Percentiles rank a stretch among this genome's conserved stretches.
Evolutionary conservation across 2,329 filamentous ascomycete genomes (phyloP).

Genomic region (Aspergillus sp.): DNA sequence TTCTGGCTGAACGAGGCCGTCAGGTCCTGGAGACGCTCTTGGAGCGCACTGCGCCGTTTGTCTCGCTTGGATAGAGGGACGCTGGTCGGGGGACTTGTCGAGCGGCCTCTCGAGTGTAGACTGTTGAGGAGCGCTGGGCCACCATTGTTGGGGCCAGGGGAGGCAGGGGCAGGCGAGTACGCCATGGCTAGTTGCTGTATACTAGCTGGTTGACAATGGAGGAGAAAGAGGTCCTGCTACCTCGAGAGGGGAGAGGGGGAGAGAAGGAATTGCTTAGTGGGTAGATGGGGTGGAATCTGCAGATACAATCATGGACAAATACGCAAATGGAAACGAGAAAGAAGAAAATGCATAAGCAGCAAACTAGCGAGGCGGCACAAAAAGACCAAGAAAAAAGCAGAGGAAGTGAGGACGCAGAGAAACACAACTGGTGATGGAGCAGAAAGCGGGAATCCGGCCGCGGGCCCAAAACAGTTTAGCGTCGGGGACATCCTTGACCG

Average conservation of each 20-base stretch:
- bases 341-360: constrained; percentile 4
- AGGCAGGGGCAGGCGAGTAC: constrained; percentile 39
- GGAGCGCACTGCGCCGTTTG: constrained; percentile 79
- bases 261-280: neutral
- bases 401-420: constrained; percentile 12
- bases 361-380: neutral
- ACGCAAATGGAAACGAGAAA: neutral
- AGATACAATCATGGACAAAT: neutral
- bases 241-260: neutral
- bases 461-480: constrained; percentile 20
- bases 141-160: constrained; percentile 25
- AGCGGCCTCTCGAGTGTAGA: constrained; percentile 25
- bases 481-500: constrained; percentile 19
- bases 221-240: constrained; percentile 1
- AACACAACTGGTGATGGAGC: constrained; percentile 19
- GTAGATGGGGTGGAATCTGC: neutral
- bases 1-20: constrained; percentile 76
- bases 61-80: constrained; percentile 75
- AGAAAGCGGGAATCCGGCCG: constrained; percentile 17
- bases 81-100: constrained; percentile 33
- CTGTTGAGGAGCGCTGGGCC: constrained; percentile 21
- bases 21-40: constrained; percentile 74
- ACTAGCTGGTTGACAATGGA: constrained; percentile 10
- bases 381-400: neutral
- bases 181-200: constrained; percentile 29